Conservation (phyloP, 192 early-diverging fungal genomes). For the Lobosporangium transversale region DNA sequence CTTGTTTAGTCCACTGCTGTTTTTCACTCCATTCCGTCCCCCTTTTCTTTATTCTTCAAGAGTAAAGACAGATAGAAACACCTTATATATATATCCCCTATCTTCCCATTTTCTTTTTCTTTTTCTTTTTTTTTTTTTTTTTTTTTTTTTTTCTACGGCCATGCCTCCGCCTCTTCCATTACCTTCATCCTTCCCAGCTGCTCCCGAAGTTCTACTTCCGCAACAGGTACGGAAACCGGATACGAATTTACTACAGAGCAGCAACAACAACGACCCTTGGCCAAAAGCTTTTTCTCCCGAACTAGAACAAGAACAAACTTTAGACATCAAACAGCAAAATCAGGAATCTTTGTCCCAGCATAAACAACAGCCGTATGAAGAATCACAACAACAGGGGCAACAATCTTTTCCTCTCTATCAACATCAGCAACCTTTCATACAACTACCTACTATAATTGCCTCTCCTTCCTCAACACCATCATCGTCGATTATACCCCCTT, state of each 20-base stretch:
- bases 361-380: not conserved
- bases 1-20: no score
- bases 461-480: no score
- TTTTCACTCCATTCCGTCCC: no score
- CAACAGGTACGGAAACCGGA: not conserved
- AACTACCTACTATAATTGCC: not conserved
- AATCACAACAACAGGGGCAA: constrained; percentile 2
- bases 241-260: not conserved
- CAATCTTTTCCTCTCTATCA: not conserved
- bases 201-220: no score
- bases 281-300: not conserved
- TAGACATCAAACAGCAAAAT: no score
- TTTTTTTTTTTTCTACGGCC: not conserved
- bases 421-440: not conserved
- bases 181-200: not conserved
- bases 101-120: not conserved
- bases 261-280: not conserved
- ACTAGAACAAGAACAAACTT: no score
- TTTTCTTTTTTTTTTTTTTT: not conserved
- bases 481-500: no score
- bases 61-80: no score
- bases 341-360: no score
- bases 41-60: no score
- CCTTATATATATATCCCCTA: no score
- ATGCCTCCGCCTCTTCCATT: not conserved